Evolutionary conservation across 768 basidiomycete species (phyloP).

Genomic region (Mycena kentingensis): DNA sequence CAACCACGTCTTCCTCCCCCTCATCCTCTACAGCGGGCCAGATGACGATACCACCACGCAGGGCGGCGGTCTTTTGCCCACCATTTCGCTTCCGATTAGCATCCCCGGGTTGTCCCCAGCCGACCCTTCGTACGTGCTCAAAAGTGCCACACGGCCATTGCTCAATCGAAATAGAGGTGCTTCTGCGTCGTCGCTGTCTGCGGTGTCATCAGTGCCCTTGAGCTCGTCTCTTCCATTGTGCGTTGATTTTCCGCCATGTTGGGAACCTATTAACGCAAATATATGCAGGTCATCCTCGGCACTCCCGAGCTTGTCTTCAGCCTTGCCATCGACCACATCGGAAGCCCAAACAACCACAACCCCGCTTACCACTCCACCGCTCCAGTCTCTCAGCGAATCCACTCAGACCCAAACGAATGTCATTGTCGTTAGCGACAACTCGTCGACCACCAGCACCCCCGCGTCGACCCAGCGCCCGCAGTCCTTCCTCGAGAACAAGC

Average conservation of each 20-base stretch:
- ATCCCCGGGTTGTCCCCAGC: conserved; percentile 1
- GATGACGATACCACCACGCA: background rate
- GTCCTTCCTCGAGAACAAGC: conserved; percentile 65
- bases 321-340: conserved; percentile 3
- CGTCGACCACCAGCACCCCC: conserved; percentile 22
- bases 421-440: conserved; percentile 30
- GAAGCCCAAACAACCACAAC: background rate
- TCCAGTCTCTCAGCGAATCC: background rate
- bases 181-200: background rate
- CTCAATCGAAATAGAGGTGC: background rate
- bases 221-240: background rate
- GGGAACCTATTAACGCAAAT: no score
- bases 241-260: background rate
- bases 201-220: background rate
- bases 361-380: background rate
- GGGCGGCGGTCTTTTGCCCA: background rate
- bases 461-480: conserved; percentile 20
- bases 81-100: background rate
- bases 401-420: conserved; percentile 32
- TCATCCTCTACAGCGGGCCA: background rate
- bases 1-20: background rate
- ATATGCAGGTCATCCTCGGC: no score
- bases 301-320: conserved; percentile 7
- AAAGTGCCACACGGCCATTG: background rate
- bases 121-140: background rate